Base-by-base conservation (phyloP, 2,329 filamentous ascomycete genomes). In the Fusarium caatingaense region DNA sequence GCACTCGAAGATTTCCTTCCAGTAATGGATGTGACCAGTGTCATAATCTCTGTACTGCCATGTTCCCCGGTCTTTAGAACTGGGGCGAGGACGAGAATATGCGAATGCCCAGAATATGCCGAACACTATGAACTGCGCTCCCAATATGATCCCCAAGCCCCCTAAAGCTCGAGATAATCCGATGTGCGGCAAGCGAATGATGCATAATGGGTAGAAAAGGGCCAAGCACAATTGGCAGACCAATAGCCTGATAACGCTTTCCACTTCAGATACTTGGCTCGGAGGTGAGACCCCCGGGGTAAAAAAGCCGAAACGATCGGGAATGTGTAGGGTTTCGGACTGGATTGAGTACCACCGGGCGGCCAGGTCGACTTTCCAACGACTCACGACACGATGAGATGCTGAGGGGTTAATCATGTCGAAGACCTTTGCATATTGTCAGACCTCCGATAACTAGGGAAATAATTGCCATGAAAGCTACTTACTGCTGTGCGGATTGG, bases 381-480 rank as follows among this genome's bases (percentile, higher is more conserved):
- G 34, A n/a, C 34, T n/a, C 16, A 37, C 9, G 16, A 37, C 16
- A 1, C 6, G 34, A n/a, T 37, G 34, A 37, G 34, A 37, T 37
- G 34, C 9, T n/a, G 9, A 37, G 16, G 34, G 34, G 4, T n/a
- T 1, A 37, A 37, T 37, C 34, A 37, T 37, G 5, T 37, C 16
- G 3, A 37, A 37, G 16, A 37, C 34, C 5, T 5, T 37, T 18
- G 34, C 3, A 37, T 6, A 37, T 6, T 37, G 3, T 37, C 34
- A 37, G 34, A 37, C 16, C 9, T n/a, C 9, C 1, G 34, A n/a
- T n/a, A 11, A n/a, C 16, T n/a, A 5, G 16, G 34, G 5, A 37
- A 11, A 11, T 2, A 11, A 11, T 2, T 37, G 3, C 16, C 5
- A 11, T n/a, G 3, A 11, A 18, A 37, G 1, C 0, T 37, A n/a